Evolutionary conservation across 306 rosid genomes (phyloP).

Genomic region (Vachellia pachyceras): DNA sequence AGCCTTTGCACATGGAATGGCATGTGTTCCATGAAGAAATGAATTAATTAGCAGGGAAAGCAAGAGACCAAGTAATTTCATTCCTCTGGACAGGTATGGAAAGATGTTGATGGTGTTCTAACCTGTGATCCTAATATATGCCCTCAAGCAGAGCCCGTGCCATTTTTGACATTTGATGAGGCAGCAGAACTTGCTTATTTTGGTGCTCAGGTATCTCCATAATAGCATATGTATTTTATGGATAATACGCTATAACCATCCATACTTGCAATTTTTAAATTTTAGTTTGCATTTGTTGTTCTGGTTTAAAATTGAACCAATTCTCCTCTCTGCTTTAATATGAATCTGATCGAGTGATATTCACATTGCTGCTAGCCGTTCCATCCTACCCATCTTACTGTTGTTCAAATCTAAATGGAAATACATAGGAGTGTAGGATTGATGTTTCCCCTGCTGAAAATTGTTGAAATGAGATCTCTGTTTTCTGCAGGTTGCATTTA

Average conservation of each 20-base stretch:
- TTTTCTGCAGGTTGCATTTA: constrained; percentile 22
- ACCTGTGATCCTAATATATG: constrained; percentile 91
- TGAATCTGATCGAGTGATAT: constrained; percentile 12
- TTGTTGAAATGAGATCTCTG: constrained; percentile 24
- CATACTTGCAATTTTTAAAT: neutral
- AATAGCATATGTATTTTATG: constrained; percentile 35
- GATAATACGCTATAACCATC: constrained; percentile 12
- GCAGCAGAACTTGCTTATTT: constrained; percentile 98
- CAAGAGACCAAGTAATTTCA: constrained; percentile 27
- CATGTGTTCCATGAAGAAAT: constrained; percentile 23
- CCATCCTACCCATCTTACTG: neutral
- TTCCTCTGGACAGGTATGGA: constrained; percentile 84
- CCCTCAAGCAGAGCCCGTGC: constrained; percentile 77
- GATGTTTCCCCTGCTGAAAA: neutral
- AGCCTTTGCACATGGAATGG: constrained; percentile 18
- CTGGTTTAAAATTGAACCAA: constrained; percentile 30
- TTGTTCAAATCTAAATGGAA: constrained; percentile 22
- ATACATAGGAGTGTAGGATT: constrained; percentile 16
- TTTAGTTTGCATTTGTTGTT: constrained; percentile 10
- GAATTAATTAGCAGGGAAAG: constrained; percentile 25
- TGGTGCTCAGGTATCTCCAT: constrained; percentile 89
- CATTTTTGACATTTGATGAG: constrained; percentile 93
- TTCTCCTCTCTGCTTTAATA: constrained; percentile 17
- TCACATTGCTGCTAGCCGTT: constrained; percentile 15
- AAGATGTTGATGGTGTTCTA: constrained; percentile 97